Conservation (phyloP, 805 yeast genomes). For the Suhomyces faveliae region DNA sequence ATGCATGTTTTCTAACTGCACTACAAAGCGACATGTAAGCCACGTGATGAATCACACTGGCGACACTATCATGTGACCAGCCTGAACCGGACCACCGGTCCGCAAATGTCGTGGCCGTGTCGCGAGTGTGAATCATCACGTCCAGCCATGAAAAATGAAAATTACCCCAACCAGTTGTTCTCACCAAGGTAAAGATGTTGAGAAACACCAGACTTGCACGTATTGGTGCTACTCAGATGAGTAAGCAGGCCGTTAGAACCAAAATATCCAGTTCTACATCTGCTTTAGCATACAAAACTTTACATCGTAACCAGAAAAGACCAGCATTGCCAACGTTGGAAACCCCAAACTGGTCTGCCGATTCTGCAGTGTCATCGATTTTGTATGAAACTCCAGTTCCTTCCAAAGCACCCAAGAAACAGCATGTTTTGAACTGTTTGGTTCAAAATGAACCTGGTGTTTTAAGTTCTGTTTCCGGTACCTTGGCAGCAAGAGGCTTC, state of each 20-base stretch:
- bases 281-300: slow-evolving; percentile 89
- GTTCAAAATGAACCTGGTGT: slow-evolving; percentile 99
- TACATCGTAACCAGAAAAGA: slow-evolving; percentile 80
- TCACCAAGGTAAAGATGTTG: slow-evolving; percentile 3
- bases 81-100: slow-evolving; percentile 5
- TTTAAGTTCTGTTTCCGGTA: slow-evolving; percentile 86
- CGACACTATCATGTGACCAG: background rate
- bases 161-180: slow-evolving; percentile 5
- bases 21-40: background rate
- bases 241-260: slow-evolving; percentile 5
- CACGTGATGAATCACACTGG: background rate
- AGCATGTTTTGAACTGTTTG: slow-evolving; percentile 92
- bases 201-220: slow-evolving; percentile 4
- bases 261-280: slow-evolving; percentile 68
- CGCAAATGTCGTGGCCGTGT: slow-evolving; percentile 3
- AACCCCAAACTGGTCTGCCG: slow-evolving; percentile 94
- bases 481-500: slow-evolving; percentile 97
- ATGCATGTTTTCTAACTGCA: background rate
- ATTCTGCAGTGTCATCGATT: slow-evolving; percentile 93
- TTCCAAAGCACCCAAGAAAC: slow-evolving; percentile 60
- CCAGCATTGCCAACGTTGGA: slow-evolving; percentile 93
- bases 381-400: slow-evolving; percentile 85
- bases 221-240: background rate
- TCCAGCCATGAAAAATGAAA: slow-evolving; percentile 3
- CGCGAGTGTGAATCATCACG: slow-evolving; percentile 7